phyloP scores from a whole-genome alignment of 2,329 filamentous ascomycete species.

The Mycogone perniciosa region DNA sequence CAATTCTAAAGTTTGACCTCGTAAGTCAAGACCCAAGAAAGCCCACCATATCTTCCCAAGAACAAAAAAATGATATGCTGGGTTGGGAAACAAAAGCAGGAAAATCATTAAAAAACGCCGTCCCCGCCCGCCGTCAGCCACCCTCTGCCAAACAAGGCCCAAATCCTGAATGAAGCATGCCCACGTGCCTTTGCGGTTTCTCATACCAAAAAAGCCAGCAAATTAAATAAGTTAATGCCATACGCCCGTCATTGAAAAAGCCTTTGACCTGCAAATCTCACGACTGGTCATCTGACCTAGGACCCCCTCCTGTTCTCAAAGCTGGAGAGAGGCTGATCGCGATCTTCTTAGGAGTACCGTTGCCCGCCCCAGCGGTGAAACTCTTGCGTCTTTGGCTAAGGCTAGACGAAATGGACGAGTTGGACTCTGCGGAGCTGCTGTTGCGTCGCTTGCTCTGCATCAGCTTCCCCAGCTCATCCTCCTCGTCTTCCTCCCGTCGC shows the following conservation, averaged over 20 bases:
- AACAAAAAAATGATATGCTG: slow-evolving; percentile 1
- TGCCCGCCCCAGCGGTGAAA: slow-evolving; percentile 36
- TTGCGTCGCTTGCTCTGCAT: slow-evolving; percentile 58
- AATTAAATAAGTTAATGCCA: neutral
- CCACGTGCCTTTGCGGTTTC: neutral
- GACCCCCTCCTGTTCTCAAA: slow-evolving; percentile 34
- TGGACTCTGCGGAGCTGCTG: slow-evolving; percentile 45
- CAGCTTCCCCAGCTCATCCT: slow-evolving; percentile 83
- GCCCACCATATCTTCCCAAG: neutral
- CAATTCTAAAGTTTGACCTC: neutral
- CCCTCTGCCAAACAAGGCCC: neutral
- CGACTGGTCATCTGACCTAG: slow-evolving; percentile 35
- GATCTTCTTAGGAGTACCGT: slow-evolving; percentile 46
- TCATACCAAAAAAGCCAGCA: neutral
- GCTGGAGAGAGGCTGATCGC: slow-evolving; percentile 50
- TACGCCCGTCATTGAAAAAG: slow-evolving; percentile 15
- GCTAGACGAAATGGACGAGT: slow-evolving; percentile 30
- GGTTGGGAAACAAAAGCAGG: neutral
- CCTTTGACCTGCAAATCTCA: slow-evolving; percentile 14
- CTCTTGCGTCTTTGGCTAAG: slow-evolving; percentile 31
- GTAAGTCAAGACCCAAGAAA: neutral
- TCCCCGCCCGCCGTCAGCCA: slow-evolving; percentile 6
- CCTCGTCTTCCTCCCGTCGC: slow-evolving; percentile 71
- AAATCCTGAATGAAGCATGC: slow-evolving; percentile 7
- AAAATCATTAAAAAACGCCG: slow-evolving; percentile 5